Evolutionary conservation across 2,329 filamentous ascomycete genomes (phyloP), one percentile per base, ranked within the genome.

Genomic region (Verticillium tricorpus): DNA sequence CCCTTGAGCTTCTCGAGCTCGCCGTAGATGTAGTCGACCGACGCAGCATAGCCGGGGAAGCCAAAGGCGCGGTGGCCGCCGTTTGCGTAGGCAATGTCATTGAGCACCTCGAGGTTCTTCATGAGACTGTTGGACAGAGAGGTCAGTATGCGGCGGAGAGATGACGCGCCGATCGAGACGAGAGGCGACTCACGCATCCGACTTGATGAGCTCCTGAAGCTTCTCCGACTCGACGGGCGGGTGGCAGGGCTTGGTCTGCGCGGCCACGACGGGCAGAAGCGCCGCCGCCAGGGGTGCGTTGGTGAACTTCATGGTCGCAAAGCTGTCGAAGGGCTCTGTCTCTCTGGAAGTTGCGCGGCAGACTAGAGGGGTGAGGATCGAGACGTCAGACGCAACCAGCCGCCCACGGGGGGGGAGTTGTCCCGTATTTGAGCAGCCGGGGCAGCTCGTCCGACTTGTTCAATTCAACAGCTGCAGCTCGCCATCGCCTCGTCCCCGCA

Each of bases 201-300:
- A 72, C 2, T 72, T 77, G 60, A 80, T 73, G 56, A 72, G 69
- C 56, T 71, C 71, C 63, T 78, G 77, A 35, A 80, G 64, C 64
- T 76, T 72, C 66, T 69, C 74, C 60, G 73, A 82, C 56, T 68
- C 63, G 59, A 71, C 64, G 31, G 62, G 63, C 52, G 65, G 65
- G 22, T 45, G 28, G 45, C 58, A 59, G 58, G 50, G 40, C 31
- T 54, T 54, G 28, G 40, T 45, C 45, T 45, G 17, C 45, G 58
- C 31, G 31, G 45, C 58, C 28, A 54, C 25, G 40, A 31, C 6
- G 40, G 32, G 39, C 31, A 59, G 58, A 22, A 54, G 40, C 28
- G 58, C 25, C 25, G 34, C 31, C n/a, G 50, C 22, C 28, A 45
- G 11, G 22, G 56, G 56, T 19, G 37, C 56, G 22, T 32, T 37